phyloP scores from a whole-genome alignment of 1,139 yeast genomes.

The Meyerozyma elateridarum region DNA sequence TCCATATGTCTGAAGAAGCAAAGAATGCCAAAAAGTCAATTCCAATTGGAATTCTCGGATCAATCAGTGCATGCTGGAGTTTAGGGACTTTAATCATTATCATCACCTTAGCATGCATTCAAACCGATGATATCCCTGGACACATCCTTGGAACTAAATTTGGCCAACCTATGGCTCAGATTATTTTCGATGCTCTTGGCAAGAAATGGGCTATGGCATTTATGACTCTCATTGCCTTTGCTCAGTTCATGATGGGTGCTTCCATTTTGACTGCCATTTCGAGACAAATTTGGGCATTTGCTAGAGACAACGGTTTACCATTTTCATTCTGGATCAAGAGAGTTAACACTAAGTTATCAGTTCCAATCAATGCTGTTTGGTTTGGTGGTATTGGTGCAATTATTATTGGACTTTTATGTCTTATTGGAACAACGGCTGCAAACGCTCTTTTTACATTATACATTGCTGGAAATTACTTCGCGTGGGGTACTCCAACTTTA shows the following conservation, averaged over 20 bases:
- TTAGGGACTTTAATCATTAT: constrained; percentile 58
- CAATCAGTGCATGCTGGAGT: constrained; percentile 55
- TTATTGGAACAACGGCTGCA: constrained; percentile 59
- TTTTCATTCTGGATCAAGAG: constrained; percentile 44
- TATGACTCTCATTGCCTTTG: constrained; percentile 54
- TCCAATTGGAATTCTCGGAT: constrained; percentile 57
- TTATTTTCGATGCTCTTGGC: constrained; percentile 61
- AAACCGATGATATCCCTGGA: constrained; percentile 40
- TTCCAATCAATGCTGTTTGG: constrained; percentile 59
- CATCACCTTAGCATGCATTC: constrained; percentile 52
- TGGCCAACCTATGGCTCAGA: constrained; percentile 62
- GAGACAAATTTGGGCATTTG: constrained; percentile 49
- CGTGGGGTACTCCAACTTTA: constrained; percentile 57
- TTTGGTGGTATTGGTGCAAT: constrained; percentile 46
- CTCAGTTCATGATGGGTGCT: constrained; percentile 66
- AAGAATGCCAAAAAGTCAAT: constrained; percentile 61
- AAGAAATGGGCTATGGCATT: constrained; percentile 66
- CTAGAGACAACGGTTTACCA: constrained; percentile 49
- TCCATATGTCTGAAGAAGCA: constrained; percentile 73
- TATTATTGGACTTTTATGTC: constrained; percentile 51
- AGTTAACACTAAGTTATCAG: constrained; percentile 47
- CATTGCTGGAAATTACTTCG: constrained; percentile 57
- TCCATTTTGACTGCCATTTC: constrained; percentile 49
- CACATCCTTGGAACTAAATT: constrained; percentile 36
- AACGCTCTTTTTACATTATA: constrained; percentile 54